Evolutionary conservation across 257 asterid species (phyloP), one percentile per base, ranked within the genome.

Genomic region (Solanum sitiens): DNA sequence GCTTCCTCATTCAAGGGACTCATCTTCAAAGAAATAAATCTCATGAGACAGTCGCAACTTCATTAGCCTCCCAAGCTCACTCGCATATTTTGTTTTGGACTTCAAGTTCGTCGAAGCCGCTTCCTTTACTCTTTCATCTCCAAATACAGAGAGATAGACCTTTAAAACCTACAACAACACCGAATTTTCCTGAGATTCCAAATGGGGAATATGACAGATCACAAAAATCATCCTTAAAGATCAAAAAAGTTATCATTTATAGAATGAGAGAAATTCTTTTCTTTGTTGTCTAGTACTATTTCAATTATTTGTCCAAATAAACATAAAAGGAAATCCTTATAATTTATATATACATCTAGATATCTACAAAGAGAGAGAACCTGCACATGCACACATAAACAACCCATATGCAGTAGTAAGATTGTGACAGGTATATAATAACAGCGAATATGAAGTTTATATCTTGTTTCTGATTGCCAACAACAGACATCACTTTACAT

Each of bases 111-210:
- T 95, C 72, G 96, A 88, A 18, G 99, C 99, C 83, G 96, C 98
- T 91, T 94, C 98, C 89, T 95, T 97, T 87, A 99, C 99, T 91
- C 99, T 94, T 89, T 96, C 98, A 87, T 97, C 99, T 61, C 99
- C 99, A 86, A 97, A 97, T 82, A 97, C 98, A 23, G 99, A 97
- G 88, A 97, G 97, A 89, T 93, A 97, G 30, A 97, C 99, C 92
- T 97, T 97, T 84, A 97, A 99, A 89, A 97, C 98, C 99, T 97
- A 90, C 45, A 88, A 15, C 13, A 45, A 27, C 42, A 45, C 63
- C 27, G n/a, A 23, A 16, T 25, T 45, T 27, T 27, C 16, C 21
- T 16, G 14, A 77, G 84, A 2, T 15, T 79, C n/a, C 85, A 79
- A 45, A 15, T 79, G 30, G 39, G 39, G 85, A 79, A 27, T 79